Base-by-base conservation (phyloP, 495 filamentous ascomycete species). In the Hapsidospora chrysogenum region DNA sequence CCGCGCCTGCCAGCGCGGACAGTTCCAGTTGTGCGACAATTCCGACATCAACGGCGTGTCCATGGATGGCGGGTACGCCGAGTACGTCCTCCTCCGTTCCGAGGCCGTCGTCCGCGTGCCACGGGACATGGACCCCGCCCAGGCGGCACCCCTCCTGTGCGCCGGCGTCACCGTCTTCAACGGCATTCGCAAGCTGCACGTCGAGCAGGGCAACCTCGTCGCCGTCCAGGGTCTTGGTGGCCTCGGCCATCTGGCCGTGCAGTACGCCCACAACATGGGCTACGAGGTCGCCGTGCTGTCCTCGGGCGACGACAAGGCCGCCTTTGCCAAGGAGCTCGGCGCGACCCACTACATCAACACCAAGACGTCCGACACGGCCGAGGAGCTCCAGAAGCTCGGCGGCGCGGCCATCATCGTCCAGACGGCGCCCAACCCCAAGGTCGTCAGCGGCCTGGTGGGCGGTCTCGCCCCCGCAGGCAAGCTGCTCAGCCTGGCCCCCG, bases 101-200 rank as follows among this genome's bases (percentile, higher is more conserved):
- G 76, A 82, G 46, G 70, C 78, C 16, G 72, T 52, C 0, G 74
- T 77, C 0, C 58, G 56, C n/a, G 60, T 84, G 30, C 76, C 76
- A 4, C 40, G 50, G 4, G 55, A 70, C 31, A 52, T 70, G 20
- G 61, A 76, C 43, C 62, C 76, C 0, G 73, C 64, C 8, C 57
- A 71, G 40, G 70, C 63, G 36, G 76, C 76, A 1, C 76, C 78
- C 0, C 63, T 81, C 10, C 67, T 84, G 15, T 83, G 78, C 53
- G 76, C 78, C 2, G 78, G 77, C 32, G 65, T 81, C 31, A 79
- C 76, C 17, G 69, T 75, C 23, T 84, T 80, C 67, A 81, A 80
- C 56, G 63, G 64, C 4, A 72, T 84, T 30, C 68, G 76, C 16
- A 63, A 68, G 29, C 64, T 74, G 61, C 54, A 68, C 27, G 56